Percentiles rank a stretch among this genome's conserved stretches.
Evolutionary conservation across 306 rosid species (phyloP).

Genomic region (Rosa rugosa): DNA sequence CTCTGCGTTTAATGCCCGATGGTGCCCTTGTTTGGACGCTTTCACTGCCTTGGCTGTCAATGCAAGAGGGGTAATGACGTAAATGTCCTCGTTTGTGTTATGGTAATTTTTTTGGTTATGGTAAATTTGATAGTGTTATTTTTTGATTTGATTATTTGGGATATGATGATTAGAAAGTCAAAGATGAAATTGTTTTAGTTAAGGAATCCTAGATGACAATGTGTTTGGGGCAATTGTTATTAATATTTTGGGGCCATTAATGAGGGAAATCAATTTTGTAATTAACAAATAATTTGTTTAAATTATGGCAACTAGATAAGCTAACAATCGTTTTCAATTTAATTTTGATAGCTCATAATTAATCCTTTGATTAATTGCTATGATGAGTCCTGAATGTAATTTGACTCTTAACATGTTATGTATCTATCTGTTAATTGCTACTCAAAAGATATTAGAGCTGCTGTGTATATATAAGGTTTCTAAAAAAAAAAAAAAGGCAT

Average conservation of each 20-base stretch:
- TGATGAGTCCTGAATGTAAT: background rate
- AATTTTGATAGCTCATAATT: background rate
- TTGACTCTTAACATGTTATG: no score
- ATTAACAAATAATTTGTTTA: background rate
- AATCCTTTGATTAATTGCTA: background rate
- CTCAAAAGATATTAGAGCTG: no score
- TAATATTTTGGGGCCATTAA: background rate
- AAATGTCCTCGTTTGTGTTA: background rate
- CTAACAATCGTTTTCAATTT: background rate
- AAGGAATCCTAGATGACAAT: background rate
- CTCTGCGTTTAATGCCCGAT: conserved; percentile 21
- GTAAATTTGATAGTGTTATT: background rate
- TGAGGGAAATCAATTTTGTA: background rate
- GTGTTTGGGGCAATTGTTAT: background rate
- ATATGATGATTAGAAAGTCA: background rate
- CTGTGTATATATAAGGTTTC: no score
- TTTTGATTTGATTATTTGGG: background rate
- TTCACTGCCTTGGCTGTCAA: background rate
- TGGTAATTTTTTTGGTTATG: background rate
- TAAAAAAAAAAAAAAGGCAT: no score
- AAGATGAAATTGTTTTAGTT: background rate
- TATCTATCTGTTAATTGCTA: no score
- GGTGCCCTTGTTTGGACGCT: conserved; percentile 24
- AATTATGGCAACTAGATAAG: background rate
- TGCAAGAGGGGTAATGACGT: background rate